Evolutionary conservation across 1,284 basidiomycete genomes (phyloP), one percentile per base, ranked within the genome.

Genomic region (Malassezia globosa): DNA sequence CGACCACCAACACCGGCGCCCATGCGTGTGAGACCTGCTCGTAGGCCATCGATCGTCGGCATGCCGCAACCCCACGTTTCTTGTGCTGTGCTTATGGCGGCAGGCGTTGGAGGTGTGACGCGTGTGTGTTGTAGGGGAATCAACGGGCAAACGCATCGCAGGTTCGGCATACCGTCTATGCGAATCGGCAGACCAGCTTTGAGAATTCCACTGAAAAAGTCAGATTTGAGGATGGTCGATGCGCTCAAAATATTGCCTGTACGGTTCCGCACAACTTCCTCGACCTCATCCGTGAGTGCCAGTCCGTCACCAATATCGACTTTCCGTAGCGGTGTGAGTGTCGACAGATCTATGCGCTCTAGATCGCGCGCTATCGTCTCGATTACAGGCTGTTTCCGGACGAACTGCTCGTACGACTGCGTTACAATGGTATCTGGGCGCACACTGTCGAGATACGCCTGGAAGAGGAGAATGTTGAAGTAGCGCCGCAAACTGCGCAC

Each of bases 321-420:
- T 38, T 65, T 71, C 56, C 87, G 84, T 10, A 97, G 76, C 3
- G 92, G 90, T 57, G 83, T 85, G 50, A 99, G 75, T 1, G 85
- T 83, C 48, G 84, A 79, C 37, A 87, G 72, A 13, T 84, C 83
- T 29, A 87, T 83, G n/a, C 78, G 78, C 34, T 82, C 75, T 37
- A 97, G 78, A 60, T 97, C 94, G 56, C 86, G 87, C 72, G 92
- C 82, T 54, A 97, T 90, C 0, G 94, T 99, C 66, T 84, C 84
- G 74, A 97, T 88, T 13, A 97, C 94, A 80, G 69, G 53, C 18
- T 63, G 69, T 13, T 60, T 56, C 2, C 46, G 52, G 25, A 71
- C 62, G 33, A 66, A 71, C 2, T 56, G 52, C 35, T 66, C 59
- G 51, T 66, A 71, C 37, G 60, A 60, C 29, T 64, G 49, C 0